These are phyloP conservation scores for Nissolia schottii DNA, from an alignment of 306 rosid genomes.

Conservation along the genomic window DNA sequence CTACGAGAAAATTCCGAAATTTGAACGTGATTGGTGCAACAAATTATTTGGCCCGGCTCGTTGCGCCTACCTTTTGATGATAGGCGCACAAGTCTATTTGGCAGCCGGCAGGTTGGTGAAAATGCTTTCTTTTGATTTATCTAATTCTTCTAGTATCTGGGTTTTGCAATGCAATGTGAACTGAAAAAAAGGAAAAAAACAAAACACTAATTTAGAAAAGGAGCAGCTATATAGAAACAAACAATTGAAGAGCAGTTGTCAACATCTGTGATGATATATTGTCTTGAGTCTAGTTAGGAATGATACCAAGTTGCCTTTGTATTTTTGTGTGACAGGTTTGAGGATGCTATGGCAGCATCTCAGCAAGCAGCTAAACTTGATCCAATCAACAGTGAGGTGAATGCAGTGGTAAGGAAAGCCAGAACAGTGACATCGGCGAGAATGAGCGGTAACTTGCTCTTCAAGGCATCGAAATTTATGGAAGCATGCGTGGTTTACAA, in stretches of 20 bases:
- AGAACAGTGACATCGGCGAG: constrained; percentile 64
- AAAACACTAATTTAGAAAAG: neutral
- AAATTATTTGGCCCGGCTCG: constrained; percentile 51
- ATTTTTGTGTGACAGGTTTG: constrained; percentile 56
- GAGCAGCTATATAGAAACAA: too few species aligned
- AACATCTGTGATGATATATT: neutral
- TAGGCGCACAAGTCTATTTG: constrained; percentile 62
- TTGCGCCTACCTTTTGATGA: constrained; percentile 54
- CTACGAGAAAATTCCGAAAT: constrained; percentile 56
- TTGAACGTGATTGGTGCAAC: constrained; percentile 42
- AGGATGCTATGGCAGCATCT: constrained; percentile 67
- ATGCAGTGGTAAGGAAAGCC: constrained; percentile 52
- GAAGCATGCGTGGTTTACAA: constrained; percentile 70
- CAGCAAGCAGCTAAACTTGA: constrained; percentile 60
- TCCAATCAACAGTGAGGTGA: constrained; percentile 55
- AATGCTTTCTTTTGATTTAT: neutral
- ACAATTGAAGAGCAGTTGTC: neutral
- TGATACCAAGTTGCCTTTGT: constrained; percentile 37
- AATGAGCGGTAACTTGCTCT: constrained; percentile 81
- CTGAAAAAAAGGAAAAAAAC: too few species aligned
- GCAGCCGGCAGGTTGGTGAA: constrained; percentile 80
- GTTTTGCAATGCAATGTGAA: neutral
- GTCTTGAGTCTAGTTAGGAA: neutral
- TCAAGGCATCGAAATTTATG: constrained; percentile 66
- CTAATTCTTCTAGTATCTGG: neutral